Conservation (phyloP, 2,329 filamentous ascomycete genomes). For the Apiospora arundinis region DNA sequence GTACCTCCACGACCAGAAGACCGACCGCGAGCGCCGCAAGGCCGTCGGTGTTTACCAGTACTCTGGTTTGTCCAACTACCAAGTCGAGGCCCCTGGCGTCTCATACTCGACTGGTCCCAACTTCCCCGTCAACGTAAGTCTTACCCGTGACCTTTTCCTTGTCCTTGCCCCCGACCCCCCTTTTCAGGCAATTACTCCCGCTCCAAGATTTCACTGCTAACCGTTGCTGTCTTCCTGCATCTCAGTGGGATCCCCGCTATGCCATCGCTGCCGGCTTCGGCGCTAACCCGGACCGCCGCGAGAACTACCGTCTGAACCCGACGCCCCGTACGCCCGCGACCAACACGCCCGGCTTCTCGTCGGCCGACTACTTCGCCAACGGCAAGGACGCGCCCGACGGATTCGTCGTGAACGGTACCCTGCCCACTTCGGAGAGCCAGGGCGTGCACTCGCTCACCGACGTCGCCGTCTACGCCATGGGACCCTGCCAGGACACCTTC, state of each 20-base stretch:
- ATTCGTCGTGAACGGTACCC: conserved; percentile 77
- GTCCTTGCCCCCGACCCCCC: neutral
- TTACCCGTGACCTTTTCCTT: conserved; percentile 42
- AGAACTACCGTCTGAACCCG: conserved; percentile 77
- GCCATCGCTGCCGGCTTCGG: conserved; percentile 76
- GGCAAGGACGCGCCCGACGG: conserved; percentile 70
- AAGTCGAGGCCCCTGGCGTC: conserved; percentile 58
- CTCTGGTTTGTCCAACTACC: conserved; percentile 80
- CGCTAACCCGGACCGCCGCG: conserved; percentile 76
- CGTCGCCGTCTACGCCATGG: conserved; percentile 78
- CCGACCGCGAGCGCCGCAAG: conserved; percentile 74
- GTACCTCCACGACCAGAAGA: conserved; percentile 70
- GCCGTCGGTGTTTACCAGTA: conserved; percentile 77
- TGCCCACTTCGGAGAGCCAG: conserved; percentile 66
- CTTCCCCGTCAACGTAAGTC: conserved; percentile 71
- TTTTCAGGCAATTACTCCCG: neutral
- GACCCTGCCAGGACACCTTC: conserved; percentile 80
- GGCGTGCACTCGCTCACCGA: conserved; percentile 82
- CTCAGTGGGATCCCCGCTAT: conserved; percentile 76
- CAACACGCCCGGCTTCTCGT: conserved; percentile 56
- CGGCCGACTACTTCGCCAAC: conserved; percentile 69
- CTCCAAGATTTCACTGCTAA: neutral
- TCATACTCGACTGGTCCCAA: conserved; percentile 75
- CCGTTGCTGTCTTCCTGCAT: too few relatives aligned
- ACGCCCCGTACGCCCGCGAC: conserved; percentile 66